Conservation (phyloP, 2,329 filamentous ascomycete species). For the Thermochaetoides dissita region DNA sequence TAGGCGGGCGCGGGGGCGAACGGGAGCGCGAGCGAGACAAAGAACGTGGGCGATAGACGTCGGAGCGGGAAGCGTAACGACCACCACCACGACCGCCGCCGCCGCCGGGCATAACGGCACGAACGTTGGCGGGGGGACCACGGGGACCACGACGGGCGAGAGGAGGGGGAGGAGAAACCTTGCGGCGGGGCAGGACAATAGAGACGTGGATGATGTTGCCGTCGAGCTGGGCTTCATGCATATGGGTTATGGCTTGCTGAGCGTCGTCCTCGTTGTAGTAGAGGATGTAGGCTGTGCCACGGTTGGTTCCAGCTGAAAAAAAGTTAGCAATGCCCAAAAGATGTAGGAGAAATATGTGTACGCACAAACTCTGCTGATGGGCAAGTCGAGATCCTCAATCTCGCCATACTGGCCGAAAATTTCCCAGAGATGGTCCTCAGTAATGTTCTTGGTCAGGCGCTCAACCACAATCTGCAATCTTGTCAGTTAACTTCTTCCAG, state of each 20-base stretch:
- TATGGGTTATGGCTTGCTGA: conserved; percentile 79
- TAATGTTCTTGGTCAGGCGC: conserved; percentile 89
- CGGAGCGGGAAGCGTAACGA: conserved; percentile 31
- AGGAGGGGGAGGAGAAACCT: conserved; percentile 69
- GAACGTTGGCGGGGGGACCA: conserved; percentile 25
- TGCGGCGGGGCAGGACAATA: conserved; percentile 71
- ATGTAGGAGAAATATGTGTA: not conserved
- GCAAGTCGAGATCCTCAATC: conserved; percentile 78
- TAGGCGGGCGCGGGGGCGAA: conserved; percentile 24
- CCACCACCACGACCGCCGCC: conserved; percentile 17
- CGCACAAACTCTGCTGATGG: conserved; percentile 74
- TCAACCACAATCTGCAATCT: conserved; percentile 72
- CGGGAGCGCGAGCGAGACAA: conserved; percentile 36
- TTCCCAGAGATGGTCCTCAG: conserved; percentile 72
- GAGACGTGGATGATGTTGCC: conserved; percentile 72
- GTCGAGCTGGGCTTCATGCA: conserved; percentile 95
- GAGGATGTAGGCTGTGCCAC: conserved; percentile 85
- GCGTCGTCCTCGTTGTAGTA: conserved; percentile 66
- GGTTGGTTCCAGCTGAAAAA: conserved; percentile 65
- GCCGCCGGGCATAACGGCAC: conserved; percentile 20
- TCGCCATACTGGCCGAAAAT: conserved; percentile 83
- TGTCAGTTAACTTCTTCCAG: conserved; percentile 1
- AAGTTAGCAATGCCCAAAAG: no score
- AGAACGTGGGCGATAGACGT: conserved; percentile 50
- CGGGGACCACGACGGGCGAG: conserved; percentile 48